phyloP scores from a whole-genome alignment of 1,139 yeast species.

The Geotrichum bryndzae region DNA sequence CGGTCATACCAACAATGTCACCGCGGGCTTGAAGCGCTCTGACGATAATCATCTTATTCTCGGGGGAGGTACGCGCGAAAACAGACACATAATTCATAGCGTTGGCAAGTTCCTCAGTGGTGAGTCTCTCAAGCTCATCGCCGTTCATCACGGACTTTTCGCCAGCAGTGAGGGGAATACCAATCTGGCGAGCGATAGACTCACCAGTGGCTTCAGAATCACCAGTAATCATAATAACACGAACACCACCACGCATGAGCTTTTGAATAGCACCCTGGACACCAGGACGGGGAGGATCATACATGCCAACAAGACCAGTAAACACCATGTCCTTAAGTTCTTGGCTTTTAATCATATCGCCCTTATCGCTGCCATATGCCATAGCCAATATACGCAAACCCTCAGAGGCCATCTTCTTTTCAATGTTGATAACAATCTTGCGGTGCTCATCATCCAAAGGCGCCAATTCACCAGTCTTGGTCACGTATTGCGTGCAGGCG shows the following conservation, averaged over 20 bases:
- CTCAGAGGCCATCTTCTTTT: slow-evolving; percentile 63
- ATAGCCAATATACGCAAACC: slow-evolving; percentile 85
- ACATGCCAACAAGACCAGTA: slow-evolving; percentile 87
- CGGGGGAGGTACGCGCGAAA: slow-evolving; percentile 95
- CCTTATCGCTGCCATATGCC: slow-evolving; percentile 48
- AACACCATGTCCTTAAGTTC: slow-evolving; percentile 54
- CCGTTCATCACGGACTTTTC: slow-evolving; percentile 72
- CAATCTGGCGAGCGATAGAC: slow-evolving; percentile 85
- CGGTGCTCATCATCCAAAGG: slow-evolving; percentile 48
- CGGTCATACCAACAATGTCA: slow-evolving; percentile 97
- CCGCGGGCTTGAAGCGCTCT: slow-evolving; percentile 88
- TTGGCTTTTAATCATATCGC: slow-evolving; percentile 34
- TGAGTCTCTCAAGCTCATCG: slow-evolving; percentile 65
- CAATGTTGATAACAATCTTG: slow-evolving; percentile 46
- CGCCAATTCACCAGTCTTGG: slow-evolving; percentile 45
- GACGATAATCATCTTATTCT: slow-evolving; percentile 87
- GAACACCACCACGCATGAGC: slow-evolving; percentile 86
- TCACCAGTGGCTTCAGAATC: slow-evolving; percentile 91
- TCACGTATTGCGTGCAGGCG: slow-evolving; percentile 54
- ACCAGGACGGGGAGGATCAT: slow-evolving; percentile 91
- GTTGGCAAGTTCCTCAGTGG: slow-evolving; percentile 61
- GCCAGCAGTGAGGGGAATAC: slow-evolving; percentile 56
- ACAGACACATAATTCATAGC: slow-evolving; percentile 79
- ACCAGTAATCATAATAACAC: slow-evolving; percentile 95
- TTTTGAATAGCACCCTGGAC: slow-evolving; percentile 67